Evolutionary conservation across 352 stramenopile species (phyloP).

Genomic region (Saprolegnia parasitica): DNA sequence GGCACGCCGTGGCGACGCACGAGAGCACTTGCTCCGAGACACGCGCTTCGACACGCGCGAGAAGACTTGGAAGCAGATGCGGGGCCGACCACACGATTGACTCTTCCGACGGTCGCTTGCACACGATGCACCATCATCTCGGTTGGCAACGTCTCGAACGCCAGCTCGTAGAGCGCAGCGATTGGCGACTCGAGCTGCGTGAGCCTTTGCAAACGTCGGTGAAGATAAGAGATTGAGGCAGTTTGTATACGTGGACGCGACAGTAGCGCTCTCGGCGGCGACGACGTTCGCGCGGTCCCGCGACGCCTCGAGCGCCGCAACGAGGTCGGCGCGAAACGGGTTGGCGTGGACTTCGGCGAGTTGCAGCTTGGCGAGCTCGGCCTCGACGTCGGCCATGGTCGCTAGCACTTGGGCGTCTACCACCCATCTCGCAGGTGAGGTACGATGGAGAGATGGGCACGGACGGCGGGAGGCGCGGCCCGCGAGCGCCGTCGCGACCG

Average conservation of each 20-base stretch:
- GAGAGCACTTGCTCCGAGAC: constrained; percentile 25
- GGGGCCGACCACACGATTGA: no score
- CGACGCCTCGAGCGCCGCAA: not conserved
- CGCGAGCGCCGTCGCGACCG: not conserved
- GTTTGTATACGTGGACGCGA: not conserved
- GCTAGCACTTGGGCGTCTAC: not conserved
- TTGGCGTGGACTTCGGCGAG: not conserved
- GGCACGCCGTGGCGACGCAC: constrained; percentile 2
- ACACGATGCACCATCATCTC: no score
- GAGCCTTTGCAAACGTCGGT: no score
- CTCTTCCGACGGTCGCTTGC: no score
- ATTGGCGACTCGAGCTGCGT: not conserved
- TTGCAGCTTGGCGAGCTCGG: not conserved
- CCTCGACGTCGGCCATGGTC: not conserved
- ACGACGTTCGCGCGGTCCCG: not conserved
- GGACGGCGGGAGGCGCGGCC: not conserved
- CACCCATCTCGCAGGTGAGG: not conserved
- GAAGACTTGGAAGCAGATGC: not conserved
- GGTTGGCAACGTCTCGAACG: not conserved
- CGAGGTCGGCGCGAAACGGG: not conserved
- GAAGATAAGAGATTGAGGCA: no score
- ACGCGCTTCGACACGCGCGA: constrained; percentile 9
- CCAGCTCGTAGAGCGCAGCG: not conserved
- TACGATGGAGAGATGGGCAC: not conserved
- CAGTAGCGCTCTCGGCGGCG: not conserved